Percentiles rank a stretch among this genome's conserved stretches.
These are phyloP conservation scores for Pisolithus microcarpus DNA, from an alignment of 768 basidiomycete genomes.

Conservation along the genomic window DNA sequence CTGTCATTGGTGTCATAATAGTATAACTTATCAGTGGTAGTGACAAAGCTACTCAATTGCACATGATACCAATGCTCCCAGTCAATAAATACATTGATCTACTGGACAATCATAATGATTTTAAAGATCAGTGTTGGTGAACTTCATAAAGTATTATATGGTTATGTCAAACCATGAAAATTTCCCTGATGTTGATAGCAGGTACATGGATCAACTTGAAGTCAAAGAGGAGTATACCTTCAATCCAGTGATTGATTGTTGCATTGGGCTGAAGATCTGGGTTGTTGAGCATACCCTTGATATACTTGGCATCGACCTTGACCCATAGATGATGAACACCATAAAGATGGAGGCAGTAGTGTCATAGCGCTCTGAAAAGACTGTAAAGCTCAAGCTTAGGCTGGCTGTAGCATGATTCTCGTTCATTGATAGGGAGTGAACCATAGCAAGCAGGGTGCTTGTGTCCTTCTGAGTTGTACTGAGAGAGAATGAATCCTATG, in stretches of 20 bases:
- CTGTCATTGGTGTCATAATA: too few relatives aligned
- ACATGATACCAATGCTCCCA: too few relatives aligned
- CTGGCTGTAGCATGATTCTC: constrained; percentile 10
- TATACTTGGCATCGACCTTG: not conserved
- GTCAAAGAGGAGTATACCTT: not conserved
- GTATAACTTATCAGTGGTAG: too few relatives aligned
- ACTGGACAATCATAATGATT: too few relatives aligned
- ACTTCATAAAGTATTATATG: too few relatives aligned
- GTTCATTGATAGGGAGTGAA: constrained; percentile 31
- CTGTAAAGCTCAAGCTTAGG: constrained; percentile 22
- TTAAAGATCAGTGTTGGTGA: too few relatives aligned
- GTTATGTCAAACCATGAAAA: too few relatives aligned
- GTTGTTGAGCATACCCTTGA: not conserved
- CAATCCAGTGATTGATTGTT: not conserved
- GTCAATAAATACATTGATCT: too few relatives aligned
- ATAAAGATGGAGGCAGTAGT: not conserved
- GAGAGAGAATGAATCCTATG: constrained; percentile 27
- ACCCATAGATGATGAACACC: not conserved
- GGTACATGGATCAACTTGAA: not conserved
- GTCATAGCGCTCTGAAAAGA: not conserved
- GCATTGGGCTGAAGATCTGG: not conserved
- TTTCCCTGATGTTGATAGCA: not conserved
- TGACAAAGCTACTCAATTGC: too few relatives aligned
- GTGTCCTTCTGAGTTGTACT: not conserved
- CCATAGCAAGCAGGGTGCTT: constrained; percentile 28